phyloP scores from a whole-genome alignment of 345 rosid species.

The Cardamine occulta region DNA sequence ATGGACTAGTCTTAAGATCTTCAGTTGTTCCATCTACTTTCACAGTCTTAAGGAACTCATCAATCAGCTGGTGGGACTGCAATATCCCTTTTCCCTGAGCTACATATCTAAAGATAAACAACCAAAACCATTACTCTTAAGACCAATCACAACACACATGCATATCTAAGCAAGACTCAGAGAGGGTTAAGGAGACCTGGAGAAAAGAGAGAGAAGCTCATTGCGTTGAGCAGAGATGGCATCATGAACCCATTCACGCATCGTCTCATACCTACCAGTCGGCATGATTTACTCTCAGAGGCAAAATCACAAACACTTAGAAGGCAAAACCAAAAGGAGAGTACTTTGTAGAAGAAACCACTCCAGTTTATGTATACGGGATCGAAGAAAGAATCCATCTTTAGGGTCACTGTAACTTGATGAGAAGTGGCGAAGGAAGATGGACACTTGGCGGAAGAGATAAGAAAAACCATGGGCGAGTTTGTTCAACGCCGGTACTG shows the following conservation, averaged over 20 bases:
- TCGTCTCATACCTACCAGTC: slow-evolving; percentile 40
- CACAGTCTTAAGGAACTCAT: slow-evolving; percentile 44
- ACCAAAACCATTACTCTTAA: neutral
- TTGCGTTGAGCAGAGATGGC: slow-evolving; percentile 54
- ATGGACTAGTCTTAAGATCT: slow-evolving; percentile 50
- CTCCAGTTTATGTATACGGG: slow-evolving; percentile 10
- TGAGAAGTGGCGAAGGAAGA: slow-evolving; percentile 33
- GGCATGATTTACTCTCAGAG: slow-evolving; percentile 39
- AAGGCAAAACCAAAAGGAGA: slow-evolving; percentile 15
- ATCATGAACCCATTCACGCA: slow-evolving; percentile 56
- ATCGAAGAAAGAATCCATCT: slow-evolving; percentile 21
- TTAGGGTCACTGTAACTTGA: neutral
- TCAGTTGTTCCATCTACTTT: slow-evolving; percentile 49
- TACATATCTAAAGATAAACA: slow-evolving; percentile 44
- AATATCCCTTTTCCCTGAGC: slow-evolving; percentile 57
- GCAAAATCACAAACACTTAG: slow-evolving; percentile 30
- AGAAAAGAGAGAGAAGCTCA: slow-evolving; percentile 60
- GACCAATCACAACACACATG: slow-evolving; percentile 15
- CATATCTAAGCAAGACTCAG: neutral
- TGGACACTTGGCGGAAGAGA: slow-evolving; percentile 45
- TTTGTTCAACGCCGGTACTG: neutral
- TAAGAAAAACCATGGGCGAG: slow-evolving; percentile 41
- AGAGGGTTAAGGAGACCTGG: slow-evolving; percentile 46
- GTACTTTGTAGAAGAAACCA: neutral
- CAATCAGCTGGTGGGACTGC: slow-evolving; percentile 57